Evolutionary conservation across 129 eudicot genomes (phyloP), one percentile per base, ranked within the genome.

Genomic region (Tagetes erecta): DNA sequence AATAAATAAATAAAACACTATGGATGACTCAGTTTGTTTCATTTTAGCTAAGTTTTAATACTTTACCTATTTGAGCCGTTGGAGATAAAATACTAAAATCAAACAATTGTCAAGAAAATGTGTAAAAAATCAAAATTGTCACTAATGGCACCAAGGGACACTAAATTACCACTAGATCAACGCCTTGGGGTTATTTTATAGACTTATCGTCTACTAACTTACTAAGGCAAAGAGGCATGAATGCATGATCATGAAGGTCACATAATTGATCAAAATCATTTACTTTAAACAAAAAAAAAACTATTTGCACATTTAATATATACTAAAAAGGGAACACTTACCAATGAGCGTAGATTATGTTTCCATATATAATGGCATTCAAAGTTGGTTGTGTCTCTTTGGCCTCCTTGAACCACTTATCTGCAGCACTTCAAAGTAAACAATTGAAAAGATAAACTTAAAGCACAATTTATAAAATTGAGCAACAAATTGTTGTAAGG

Each of bases 341-440:
- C 95, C 96, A 90, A 76, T 90, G 78, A 64, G 96, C 98, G 80
- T 94, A 94, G 14, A 94, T 90, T 72, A 94, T 86, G 83, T 84
- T 94, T 65, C 97, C 98, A 34, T 90, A 94, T 76, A 94, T 88
- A 67, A 86, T 82, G 62, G 91, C 89, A 70, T 94, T 90, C 76
- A 94, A 42, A 41, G 84, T 74, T 79, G 80, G 42, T 65, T 75
- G 88, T 12, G 82, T 83, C 74, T 94, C 89, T 83, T 94, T 94
- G 53, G 98, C 97, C 88, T 86, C 93, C 83, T 80, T 80, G 79
- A 94, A 94, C 97, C 97, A 94, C 77, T 45, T 67, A 74, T 90
- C 98, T 67, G 98, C 97, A 88, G 96, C 96, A 76, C 98, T 92
- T 78, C 74, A 41, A 47, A 82, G 59, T 45, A 77, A 67, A 73